Conservation (phyloP, 1,139 yeast species). For the Scheffersomyces stambukii region DNA sequence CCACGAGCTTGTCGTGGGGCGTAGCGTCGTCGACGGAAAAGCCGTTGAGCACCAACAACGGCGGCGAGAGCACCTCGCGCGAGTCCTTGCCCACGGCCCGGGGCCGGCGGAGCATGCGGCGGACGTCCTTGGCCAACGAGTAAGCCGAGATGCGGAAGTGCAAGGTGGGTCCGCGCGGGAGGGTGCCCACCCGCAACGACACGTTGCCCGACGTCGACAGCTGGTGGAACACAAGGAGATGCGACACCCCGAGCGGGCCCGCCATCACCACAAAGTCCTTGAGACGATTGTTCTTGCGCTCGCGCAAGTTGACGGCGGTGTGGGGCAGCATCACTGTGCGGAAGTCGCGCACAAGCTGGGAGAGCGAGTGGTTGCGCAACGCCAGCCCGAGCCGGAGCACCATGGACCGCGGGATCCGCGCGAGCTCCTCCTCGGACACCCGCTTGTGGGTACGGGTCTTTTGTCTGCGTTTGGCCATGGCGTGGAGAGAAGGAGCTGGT, state of each 20-base stretch:
- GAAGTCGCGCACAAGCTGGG: slow-evolving; percentile 83
- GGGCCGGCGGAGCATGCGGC: slow-evolving; percentile 62
- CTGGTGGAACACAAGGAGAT: slow-evolving; percentile 82
- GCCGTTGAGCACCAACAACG: slow-evolving; percentile 87
- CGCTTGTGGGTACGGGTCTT: slow-evolving; percentile 86
- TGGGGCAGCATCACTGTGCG: slow-evolving; percentile 94
- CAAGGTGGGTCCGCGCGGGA: slow-evolving; percentile 93
- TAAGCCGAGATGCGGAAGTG: slow-evolving; percentile 76
- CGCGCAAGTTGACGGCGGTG: slow-evolving; percentile 84
- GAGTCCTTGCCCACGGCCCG: slow-evolving; percentile 63
- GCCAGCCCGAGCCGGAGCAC: slow-evolving; percentile 84
- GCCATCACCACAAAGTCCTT: slow-evolving; percentile 95
- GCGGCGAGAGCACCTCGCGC: slow-evolving; percentile 69
- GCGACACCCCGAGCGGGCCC: slow-evolving; percentile 92
- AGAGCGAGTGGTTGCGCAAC: slow-evolving; percentile 72
- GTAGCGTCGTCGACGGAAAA: slow-evolving; percentile 57
- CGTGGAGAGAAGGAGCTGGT: neutral
- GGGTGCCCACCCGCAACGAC: slow-evolving; percentile 75
- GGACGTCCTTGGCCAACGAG: slow-evolving; percentile 81
- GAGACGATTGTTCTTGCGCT: slow-evolving; percentile 79
- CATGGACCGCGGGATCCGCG: slow-evolving; percentile 85
- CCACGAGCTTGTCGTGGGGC: slow-evolving; percentile 73
- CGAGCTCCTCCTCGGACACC: slow-evolving; percentile 61
- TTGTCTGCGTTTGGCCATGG: slow-evolving; percentile 43
- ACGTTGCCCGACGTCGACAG: slow-evolving; percentile 74